Base-by-base conservation (phyloP, 768 basidiomycete genomes). In the Rhodocollybia butyracea region DNA sequence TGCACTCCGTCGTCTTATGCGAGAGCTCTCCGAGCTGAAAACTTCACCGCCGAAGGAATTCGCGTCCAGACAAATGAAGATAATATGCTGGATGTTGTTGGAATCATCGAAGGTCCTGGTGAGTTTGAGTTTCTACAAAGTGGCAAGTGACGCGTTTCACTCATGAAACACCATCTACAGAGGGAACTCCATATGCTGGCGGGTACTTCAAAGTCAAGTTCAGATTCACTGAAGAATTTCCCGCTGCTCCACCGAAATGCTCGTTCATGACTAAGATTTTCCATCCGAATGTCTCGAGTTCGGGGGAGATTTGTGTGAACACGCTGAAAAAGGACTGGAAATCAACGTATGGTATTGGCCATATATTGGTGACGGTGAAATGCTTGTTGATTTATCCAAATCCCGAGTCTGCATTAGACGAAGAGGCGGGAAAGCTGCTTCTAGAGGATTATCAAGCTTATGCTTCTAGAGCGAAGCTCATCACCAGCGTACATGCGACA, bases 301-400 rank as follows among this genome's bases (percentile, higher is more conserved):
- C 82, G 0, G 94, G 94, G 15, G 94, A 97, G 71, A 98, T 98
- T 61, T 98, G 94, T 68, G 94, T 98, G 13, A 96, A 95, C 73
- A 98, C 94, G 6, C 75, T 98, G 24, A 98, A 97, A 80, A 96
- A 97, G 70, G 94, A 96, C 64, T 98, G 95, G 95, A 89, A 94
- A 68, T 81, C 90, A 22, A 82, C 86, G 12, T 95, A 92, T 63
- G 95, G 95, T 46, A 93, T 98, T 29, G 83, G 78, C 13, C 92
- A 95, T 68, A 96, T 96, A 57, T 80, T 96, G 15, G 86, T 93
- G 56, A 95, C 93, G 27, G 87, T 98, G 60, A 95, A 94, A 68
- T 97, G 95, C 66, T 83, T 98, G 43, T 81, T 98, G 59, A 98
- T 98, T 61, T 94, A 94, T 66, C 95, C 95, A 29, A 97, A 97